A percentile compares a stretch with the other conserved stretches of the same genome.
Conservation (phyloP, 306 rosid species). For the Phaseolus lunatus region DNA sequence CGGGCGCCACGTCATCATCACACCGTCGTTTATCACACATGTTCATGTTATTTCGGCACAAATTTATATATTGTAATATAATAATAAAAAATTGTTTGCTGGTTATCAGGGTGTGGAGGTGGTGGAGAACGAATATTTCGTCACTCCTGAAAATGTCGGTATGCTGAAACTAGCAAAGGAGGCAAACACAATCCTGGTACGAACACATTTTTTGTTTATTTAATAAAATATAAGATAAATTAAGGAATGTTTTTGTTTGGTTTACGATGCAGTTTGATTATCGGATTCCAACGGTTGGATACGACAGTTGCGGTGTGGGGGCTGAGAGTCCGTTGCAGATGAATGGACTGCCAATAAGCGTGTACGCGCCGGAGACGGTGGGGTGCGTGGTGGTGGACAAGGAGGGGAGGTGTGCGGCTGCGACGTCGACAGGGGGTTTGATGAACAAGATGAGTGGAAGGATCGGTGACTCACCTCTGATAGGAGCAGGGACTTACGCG, state of each 20-base stretch:
- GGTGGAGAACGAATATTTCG: constrained; percentile 78
- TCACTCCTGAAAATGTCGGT: constrained; percentile 82
- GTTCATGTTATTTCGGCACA: background rate
- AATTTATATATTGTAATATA: background rate
- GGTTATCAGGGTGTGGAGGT: constrained; percentile 70
- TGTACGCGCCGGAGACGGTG: constrained; percentile 92
- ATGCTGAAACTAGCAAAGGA: constrained; percentile 92
- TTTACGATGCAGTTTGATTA: constrained; percentile 72
- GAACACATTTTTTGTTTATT: background rate
- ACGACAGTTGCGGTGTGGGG: constrained; percentile 61
- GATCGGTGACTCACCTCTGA: constrained; percentile 89
- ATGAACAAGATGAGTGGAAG: constrained; percentile 88
- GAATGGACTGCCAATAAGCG: constrained; percentile 87
- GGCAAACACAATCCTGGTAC: constrained; percentile 85
- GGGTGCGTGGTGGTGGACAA: constrained; percentile 94
- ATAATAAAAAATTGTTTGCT: background rate
- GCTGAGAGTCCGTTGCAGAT: constrained; percentile 69
- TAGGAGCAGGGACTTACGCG: constrained; percentile 93
- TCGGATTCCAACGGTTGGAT: constrained; percentile 60
- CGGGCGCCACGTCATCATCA: background rate
- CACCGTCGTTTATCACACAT: background rate
- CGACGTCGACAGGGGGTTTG: constrained; percentile 89
- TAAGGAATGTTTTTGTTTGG: too few species aligned
- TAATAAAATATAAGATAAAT: too few species aligned
- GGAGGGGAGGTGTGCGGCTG: constrained; percentile 78